Evolutionary conservation across 805 yeast genomes (phyloP).

Genomic region (Yarrowia sp.): DNA sequence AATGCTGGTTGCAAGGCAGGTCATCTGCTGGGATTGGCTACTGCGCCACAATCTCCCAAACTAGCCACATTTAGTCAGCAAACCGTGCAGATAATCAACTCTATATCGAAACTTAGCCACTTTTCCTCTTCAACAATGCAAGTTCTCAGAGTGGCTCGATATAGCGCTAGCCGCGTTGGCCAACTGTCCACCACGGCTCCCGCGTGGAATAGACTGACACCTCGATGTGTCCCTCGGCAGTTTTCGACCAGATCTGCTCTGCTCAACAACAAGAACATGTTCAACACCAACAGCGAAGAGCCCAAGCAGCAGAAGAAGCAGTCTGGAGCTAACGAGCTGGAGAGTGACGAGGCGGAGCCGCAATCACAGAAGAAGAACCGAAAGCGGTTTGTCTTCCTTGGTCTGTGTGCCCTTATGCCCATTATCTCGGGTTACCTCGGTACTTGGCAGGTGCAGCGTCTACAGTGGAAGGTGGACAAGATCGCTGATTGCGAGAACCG

Average conservation of each 20-base stretch:
- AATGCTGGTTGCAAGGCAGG: no score
- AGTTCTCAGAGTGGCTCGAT: conserved; percentile 19
- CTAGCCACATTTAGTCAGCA: neutral
- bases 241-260: neutral
- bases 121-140: conserved; percentile 24
- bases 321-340: conserved; percentile 19
- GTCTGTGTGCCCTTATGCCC: conserved; percentile 67
- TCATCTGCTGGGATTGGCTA: neutral
- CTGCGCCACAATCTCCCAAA: conserved; percentile 6
- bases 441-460: conserved; percentile 84
- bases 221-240: neutral
- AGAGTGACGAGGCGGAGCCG: conserved; percentile 16
- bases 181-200: neutral
- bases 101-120: conserved; percentile 17
- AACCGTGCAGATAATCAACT: neutral
- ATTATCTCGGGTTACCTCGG: conserved; percentile 81
- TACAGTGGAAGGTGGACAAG: conserved; percentile 82
- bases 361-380: conserved; percentile 28
- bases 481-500: conserved; percentile 81
- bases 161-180: neutral
- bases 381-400: conserved; percentile 39
- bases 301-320: conserved; percentile 11
- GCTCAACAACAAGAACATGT: conserved; percentile 22
- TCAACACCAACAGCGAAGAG: conserved; percentile 8
- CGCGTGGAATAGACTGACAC: neutral